Evolutionary conservation across 225 moss, liverwort and hornwort species (phyloP), one percentile per base, ranked within the genome.

Genomic region (Antitrichia curtipendula): DNA sequence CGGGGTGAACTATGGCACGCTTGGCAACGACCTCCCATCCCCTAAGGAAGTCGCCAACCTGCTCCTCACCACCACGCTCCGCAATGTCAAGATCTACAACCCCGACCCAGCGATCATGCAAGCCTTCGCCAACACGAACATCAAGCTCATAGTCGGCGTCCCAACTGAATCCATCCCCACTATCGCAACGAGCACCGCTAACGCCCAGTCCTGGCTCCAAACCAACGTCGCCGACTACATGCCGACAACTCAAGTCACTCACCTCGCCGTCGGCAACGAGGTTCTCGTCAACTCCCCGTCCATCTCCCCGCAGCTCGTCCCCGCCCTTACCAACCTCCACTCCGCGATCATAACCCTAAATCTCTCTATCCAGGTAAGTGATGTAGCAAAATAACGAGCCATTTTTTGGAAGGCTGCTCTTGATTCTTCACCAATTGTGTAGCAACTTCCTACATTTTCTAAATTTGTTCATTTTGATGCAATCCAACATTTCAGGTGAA

Each of bases 1-100:
- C 34, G 95, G 96, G 38, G 95, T 97, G 21, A 92, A 94, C 34
- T 95, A 96, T 25, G 96, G 97, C 50, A 90, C 89, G 2, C 90
- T 84, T 34, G 96, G 88, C 63, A 93, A 86, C 84, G 92, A 93
- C 73, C 93, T 96, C 22, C 97, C 97, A 11, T 75, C 94, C 3
- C 91, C 96, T 7, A 50, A 90, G 8, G 90, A 93, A 77, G 92
- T 90, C 5, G 91, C 94, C 53, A 89, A 88, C 81, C 90, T 96
- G 6, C 79, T 97, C 56, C 88, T 89, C 12, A 73, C 87, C 41
- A 96, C 94, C 75, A 90, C 90, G 16, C 72, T 97, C 7, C 90
- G 91, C 16, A 89, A 92, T 24, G 94, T 97, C 23, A 90, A 95
- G 82, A 93, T 95, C 85, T 95, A 94, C 82, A 92, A 94, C 90